Percentiles rank a stretch among this genome's conserved stretches.
Conservation (phyloP, 306 rosid species). For the Betula pendula region DNA sequence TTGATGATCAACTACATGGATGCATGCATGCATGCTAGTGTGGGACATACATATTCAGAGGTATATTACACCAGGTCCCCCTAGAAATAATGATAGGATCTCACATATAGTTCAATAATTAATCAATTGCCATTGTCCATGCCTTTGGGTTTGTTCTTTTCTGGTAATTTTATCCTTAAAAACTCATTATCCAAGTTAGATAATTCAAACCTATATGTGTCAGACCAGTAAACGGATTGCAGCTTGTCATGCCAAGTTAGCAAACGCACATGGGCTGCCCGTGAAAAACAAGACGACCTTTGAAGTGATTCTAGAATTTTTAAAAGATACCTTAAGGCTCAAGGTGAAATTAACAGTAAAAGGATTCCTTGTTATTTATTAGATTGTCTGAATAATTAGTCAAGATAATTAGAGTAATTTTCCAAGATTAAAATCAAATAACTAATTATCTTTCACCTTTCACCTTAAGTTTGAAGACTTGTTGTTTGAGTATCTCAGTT, state of each 20-base stretch:
- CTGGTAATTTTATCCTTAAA: background rate
- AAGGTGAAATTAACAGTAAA: too few species aligned
- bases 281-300: background rate
- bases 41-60: background rate
- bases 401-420: too few species aligned
- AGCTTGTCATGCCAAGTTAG: background rate
- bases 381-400: too few species aligned
- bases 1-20: background rate
- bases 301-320: background rate
- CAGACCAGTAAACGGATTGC: background rate
- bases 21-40: background rate
- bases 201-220: background rate
- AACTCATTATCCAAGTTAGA: background rate
- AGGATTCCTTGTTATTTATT: too few species aligned
- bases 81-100: background rate
- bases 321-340: background rate
- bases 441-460: too few species aligned
- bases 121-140: background rate
- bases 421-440: too few species aligned
- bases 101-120: background rate
- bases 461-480: background rate
- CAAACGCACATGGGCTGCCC: background rate
- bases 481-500: background rate
- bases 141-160: background rate
- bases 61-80: background rate